A percentile compares a stretch with the other conserved stretches of the same genome.
Evolutionary conservation across 306 rosid species (phyloP).

Genomic region (Spatholobus suberectus): DNA sequence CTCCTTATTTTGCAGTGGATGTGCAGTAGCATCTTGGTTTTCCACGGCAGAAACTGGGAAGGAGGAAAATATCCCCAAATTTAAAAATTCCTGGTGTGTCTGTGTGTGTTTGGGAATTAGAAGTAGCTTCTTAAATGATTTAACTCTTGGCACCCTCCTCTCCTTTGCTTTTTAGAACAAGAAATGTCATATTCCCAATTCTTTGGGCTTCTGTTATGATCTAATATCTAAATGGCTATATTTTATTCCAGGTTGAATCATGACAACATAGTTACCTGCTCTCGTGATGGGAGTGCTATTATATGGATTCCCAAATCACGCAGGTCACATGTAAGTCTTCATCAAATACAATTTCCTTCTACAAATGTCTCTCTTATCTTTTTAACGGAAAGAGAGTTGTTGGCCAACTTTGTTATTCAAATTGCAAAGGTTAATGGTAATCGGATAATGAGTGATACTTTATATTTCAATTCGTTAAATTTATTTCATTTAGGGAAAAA

Average conservation of each 20-base stretch:
- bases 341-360: conserved; percentile 26
- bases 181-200: conserved; percentile 17
- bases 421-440: conserved; percentile 27
- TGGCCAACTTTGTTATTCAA: conserved; percentile 17
- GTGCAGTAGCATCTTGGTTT: conserved; percentile 84
- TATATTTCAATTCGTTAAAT: conserved; percentile 21
- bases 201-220: conserved; percentile 24
- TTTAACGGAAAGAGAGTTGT: not conserved
- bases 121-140: conserved; percentile 35
- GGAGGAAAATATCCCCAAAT: conserved; percentile 93
- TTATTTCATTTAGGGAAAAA: conserved; percentile 69
- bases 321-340: conserved; percentile 83
- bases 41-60: conserved; percentile 69
- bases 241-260: conserved; percentile 84
- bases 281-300: conserved; percentile 99
- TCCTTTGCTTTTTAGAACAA: conserved; percentile 8
- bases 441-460: not conserved
- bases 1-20: conserved; percentile 78
- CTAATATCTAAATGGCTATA: conserved; percentile 9
- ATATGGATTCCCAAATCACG: conserved; percentile 96
- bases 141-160: conserved; percentile 28
- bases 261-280: conserved; percentile 98
- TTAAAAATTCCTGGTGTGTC: conserved; percentile 87
- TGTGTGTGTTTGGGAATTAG: conserved; percentile 32
- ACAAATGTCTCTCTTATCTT: not conserved